These are phyloP conservation scores for Carex sylvatica DNA, from an alignment of 202 grass and related monocot species.

Conservation along the genomic window DNA sequence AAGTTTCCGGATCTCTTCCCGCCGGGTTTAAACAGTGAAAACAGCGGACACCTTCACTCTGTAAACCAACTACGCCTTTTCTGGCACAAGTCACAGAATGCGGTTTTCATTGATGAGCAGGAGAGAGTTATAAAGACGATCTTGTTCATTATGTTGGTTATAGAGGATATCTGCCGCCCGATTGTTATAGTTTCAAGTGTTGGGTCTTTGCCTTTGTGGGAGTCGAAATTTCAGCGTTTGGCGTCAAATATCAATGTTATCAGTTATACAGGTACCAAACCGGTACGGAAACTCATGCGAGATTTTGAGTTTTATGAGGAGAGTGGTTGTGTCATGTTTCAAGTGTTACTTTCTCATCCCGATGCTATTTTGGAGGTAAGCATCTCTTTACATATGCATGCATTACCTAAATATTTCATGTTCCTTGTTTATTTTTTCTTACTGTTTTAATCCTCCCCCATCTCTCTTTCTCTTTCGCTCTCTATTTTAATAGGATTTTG, in stretches of 20 bases:
- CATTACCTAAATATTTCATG: not conserved
- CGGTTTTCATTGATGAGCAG: conserved; percentile 73
- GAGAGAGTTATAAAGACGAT: conserved; percentile 84
- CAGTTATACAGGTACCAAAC: conserved; percentile 70
- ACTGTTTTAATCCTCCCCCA: conserved; percentile 9
- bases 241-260: conserved; percentile 72
- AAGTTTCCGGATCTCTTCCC: conserved; percentile 63
- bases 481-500: conserved; percentile 50
- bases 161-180: conserved; percentile 50
- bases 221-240: conserved; percentile 66
- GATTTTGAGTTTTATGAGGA: conserved; percentile 71
- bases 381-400: conserved; percentile 14
- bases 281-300: conserved; percentile 59
- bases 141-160: conserved; percentile 58
- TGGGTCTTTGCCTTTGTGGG: conserved; percentile 66
- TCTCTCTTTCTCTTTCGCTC: not conserved
- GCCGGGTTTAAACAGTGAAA: conserved; percentile 49
- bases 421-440: not conserved
- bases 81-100: conserved; percentile 72
- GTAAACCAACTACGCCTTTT: conserved; percentile 67
- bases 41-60: conserved; percentile 56
- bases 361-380: conserved; percentile 79
- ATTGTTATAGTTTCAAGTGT: conserved; percentile 66
- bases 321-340: conserved; percentile 60
- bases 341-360: conserved; percentile 78